Conservation (phyloP, 176 grass and related monocot species). For the Urochloa ruziziensis region DNA sequence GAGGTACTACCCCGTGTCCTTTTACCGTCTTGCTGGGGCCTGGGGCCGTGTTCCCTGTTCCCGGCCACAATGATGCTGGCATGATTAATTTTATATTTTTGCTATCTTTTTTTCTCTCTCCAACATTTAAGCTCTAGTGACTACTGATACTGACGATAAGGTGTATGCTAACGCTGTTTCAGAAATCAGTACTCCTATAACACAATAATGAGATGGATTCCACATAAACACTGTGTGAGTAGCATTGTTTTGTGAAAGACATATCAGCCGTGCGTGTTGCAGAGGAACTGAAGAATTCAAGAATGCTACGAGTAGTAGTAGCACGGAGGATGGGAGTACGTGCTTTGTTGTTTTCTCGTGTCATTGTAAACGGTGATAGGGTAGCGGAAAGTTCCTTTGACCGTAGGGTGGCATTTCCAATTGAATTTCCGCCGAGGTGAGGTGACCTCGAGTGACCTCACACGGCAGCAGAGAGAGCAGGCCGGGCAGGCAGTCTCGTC, state of each 20-base stretch:
- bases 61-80: too few species aligned
- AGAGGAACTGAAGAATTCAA: too few species aligned
- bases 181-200: too few species aligned
- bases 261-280: slow-evolving; percentile 1
- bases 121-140: too few species aligned
- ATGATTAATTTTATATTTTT: too few species aligned
- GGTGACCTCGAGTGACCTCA: slow-evolving; percentile 48
- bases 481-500: background rate
- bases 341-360: background rate
- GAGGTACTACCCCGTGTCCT: background rate
- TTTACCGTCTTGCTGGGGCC: background rate
- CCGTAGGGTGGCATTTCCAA: slow-evolving; percentile 18
- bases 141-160: too few species aligned
- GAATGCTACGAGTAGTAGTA: too few species aligned
- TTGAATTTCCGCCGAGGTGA: slow-evolving; percentile 28
- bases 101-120: too few species aligned
- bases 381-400: slow-evolving; percentile 38
- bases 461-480: slow-evolving; percentile 5
- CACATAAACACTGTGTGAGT: too few species aligned
- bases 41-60: too few species aligned
- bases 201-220: too few species aligned
- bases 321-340: background rate
- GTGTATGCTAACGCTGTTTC: too few species aligned
- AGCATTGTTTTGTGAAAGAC: background rate
- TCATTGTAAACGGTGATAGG: background rate